phyloP scores from a whole-genome alignment of 73 alveolate genomes.

The Tetrahymena elliotti region DNA sequence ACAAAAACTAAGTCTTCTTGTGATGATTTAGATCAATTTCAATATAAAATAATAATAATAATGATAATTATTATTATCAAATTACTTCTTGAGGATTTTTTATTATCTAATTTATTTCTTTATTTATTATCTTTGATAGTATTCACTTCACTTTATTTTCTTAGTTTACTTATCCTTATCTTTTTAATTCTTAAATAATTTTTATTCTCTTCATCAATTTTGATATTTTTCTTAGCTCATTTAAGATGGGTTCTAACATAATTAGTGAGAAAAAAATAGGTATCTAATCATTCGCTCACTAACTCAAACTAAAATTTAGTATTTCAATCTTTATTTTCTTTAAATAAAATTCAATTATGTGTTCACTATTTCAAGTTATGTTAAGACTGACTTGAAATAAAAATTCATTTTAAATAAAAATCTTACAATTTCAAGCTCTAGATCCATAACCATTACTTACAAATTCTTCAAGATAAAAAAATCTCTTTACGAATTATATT shows the following conservation, averaged over 20 bases:
- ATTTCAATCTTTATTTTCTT: neutral
- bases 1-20: neutral
- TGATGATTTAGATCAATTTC: neutral
- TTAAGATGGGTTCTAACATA: neutral
- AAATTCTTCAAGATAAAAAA: no score
- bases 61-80: no score
- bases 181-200: neutral
- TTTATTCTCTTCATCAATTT: neutral
- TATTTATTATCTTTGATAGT: neutral
- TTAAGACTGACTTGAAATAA: neutral
- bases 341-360: no score
- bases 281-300: neutral
- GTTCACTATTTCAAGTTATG: neutral
- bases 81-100: neutral
- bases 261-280: no score
- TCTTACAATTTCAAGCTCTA: no score
- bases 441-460: no score
- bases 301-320: neutral
- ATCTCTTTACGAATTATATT: no score
- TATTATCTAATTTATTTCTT: no score
- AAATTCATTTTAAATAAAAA: no score
- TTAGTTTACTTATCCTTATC: neutral
- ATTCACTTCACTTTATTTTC: neutral
- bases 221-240: neutral
- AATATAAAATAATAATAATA: no score